These are phyloP conservation scores for Crithidia brevicula DNA, from an alignment of 208 protist genomes.

Conservation along the genomic window DNA sequence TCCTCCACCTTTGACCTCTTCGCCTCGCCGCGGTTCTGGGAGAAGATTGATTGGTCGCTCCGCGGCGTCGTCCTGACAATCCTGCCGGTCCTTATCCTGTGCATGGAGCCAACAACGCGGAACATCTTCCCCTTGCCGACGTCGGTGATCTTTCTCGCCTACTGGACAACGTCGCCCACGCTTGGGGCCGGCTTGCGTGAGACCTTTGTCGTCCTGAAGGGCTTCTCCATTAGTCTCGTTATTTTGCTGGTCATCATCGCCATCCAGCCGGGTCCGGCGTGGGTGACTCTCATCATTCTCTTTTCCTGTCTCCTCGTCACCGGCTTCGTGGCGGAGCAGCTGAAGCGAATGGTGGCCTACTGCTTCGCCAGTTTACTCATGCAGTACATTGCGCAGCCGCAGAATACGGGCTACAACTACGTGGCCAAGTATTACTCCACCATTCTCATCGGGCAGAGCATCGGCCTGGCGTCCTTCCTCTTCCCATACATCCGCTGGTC, in stretches of 20 bases:
- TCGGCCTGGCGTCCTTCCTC: conserved; percentile 77
- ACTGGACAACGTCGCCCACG: conserved; percentile 86
- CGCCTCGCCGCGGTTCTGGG: conserved; percentile 80
- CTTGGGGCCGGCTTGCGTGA: conserved; percentile 81
- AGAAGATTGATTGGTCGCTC: conserved; percentile 86
- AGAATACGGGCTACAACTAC: conserved; percentile 59
- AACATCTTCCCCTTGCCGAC: conserved; percentile 74
- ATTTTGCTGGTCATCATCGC: conserved; percentile 68
- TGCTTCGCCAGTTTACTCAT: conserved; percentile 70
- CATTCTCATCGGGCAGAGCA: conserved; percentile 69
- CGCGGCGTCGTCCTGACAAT: conserved; percentile 78
- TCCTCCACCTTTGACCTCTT: conserved; percentile 58
- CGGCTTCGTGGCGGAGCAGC: conserved; percentile 73
- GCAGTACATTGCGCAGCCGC: conserved; percentile 65
- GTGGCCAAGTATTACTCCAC: conserved; percentile 77
- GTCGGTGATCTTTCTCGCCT: conserved; percentile 77
- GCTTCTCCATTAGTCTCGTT: conserved; percentile 63
- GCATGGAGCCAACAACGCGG: conserved; percentile 62
- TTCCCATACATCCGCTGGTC: conserved; percentile 89
- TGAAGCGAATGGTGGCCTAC: conserved; percentile 78
- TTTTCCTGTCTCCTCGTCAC: conserved; percentile 62
- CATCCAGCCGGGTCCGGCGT: conserved; percentile 52
- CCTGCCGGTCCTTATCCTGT: conserved; percentile 78
- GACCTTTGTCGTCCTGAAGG: conserved; percentile 72
- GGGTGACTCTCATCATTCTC: conserved; percentile 74